A percentile compares a stretch with the other conserved stretches of the same genome.
phyloP scores from a whole-genome alignment of 2,329 filamentous ascomycete species.

The Davidsoniella virescens region DNA sequence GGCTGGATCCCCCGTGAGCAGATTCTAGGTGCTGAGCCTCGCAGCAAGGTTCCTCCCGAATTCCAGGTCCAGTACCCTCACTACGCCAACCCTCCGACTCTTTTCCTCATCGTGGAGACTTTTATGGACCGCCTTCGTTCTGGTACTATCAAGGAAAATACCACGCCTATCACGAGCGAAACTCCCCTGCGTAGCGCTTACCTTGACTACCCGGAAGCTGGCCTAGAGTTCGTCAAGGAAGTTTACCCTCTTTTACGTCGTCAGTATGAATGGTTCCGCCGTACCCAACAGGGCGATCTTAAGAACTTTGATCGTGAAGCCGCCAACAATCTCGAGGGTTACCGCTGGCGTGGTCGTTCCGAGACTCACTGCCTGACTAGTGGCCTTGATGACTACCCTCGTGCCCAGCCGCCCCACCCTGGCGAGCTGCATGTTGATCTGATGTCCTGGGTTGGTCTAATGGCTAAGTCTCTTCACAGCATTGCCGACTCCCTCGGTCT shows the following conservation, averaged over 20 bases:
- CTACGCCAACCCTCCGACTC: constrained; percentile 89
- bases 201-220: constrained; percentile 32
- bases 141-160: constrained; percentile 8
- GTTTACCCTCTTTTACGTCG: constrained; percentile 77
- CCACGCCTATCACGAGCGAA: constrained; percentile 5
- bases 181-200: constrained; percentile 12
- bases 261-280: constrained; percentile 90
- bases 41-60: constrained; percentile 83
- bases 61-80: constrained; percentile 95
- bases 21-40: constrained; percentile 78
- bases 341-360: constrained; percentile 86
- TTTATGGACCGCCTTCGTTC: constrained; percentile 62
- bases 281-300: constrained; percentile 78
- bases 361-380: constrained; percentile 78
- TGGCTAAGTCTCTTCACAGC: constrained; percentile 70
- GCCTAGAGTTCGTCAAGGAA: constrained; percentile 53
- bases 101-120: constrained; percentile 75
- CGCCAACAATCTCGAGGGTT: constrained; percentile 78
- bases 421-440: constrained; percentile 91
- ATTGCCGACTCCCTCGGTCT: constrained; percentile 64
- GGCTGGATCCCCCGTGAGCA: constrained; percentile 97
- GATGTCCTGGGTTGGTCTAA: constrained; percentile 94
- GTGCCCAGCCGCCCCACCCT: constrained; percentile 81
- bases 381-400: constrained; percentile 90
- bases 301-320: constrained; percentile 81